These are phyloP conservation scores for Xerophyta viscosa DNA, from an alignment of 106 monocot species.

Conservation along the genomic window DNA sequence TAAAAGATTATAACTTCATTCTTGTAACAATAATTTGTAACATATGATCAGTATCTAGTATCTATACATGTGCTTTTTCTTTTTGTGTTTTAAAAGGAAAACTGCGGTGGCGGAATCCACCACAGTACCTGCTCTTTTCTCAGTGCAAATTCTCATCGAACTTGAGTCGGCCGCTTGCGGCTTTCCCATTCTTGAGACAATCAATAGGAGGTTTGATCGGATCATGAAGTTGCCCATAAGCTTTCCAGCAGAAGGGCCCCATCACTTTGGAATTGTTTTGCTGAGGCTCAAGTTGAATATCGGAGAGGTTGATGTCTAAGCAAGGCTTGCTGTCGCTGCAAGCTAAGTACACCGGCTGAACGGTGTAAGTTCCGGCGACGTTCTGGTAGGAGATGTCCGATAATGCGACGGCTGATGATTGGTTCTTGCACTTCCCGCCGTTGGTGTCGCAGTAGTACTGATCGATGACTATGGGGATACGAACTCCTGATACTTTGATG, in stretches of 20 bases:
- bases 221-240: constrained; percentile 21
- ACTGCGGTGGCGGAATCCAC: too few species aligned
- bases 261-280: not conserved
- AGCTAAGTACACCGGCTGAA: constrained; percentile 37
- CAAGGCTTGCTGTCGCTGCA: constrained; percentile 46
- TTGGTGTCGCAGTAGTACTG: constrained; percentile 46
- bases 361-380: constrained; percentile 46
- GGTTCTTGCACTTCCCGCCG: constrained; percentile 30
- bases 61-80: too few species aligned
- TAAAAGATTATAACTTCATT: too few species aligned
- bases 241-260: constrained; percentile 44
- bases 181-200: constrained; percentile 21
- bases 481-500: constrained; percentile 27
- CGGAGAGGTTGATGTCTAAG: constrained; percentile 12
- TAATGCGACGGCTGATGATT: constrained; percentile 37
- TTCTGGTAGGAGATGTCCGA: constrained; percentile 34
- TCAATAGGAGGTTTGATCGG: constrained; percentile 29
- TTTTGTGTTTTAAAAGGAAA: too few species aligned
- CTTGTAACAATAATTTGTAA: too few species aligned
- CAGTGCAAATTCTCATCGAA: too few species aligned
- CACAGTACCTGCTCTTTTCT: too few species aligned
- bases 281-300: constrained; percentile 28
- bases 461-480: constrained; percentile 41
- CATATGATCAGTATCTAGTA: too few species aligned
- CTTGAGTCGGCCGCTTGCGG: not conserved